Conservation (phyloP, 2,329 filamentous ascomycete genomes). For the Calcarisporium arbuscula region DNA sequence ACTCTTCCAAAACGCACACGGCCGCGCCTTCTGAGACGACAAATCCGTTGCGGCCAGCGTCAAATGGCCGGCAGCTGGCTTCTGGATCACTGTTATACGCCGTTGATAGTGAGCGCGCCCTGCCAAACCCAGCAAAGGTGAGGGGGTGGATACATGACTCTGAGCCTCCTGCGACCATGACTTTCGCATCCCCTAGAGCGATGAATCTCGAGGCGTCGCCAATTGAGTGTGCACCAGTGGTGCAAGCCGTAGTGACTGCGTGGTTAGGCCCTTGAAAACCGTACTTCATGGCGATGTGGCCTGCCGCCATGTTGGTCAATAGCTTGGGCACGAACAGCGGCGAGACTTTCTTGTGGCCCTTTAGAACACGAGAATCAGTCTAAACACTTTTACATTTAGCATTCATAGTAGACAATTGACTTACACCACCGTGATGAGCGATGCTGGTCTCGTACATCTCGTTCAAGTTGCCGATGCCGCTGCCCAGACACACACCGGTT, state of each 20-base stretch:
- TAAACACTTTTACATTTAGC: too few species aligned
- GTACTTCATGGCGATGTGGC: constrained; percentile 89
- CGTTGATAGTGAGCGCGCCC: constrained; percentile 79
- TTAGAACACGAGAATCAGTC: background rate
- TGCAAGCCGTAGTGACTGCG: constrained; percentile 88
- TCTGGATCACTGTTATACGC: constrained; percentile 67
- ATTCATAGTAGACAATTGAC: too few species aligned
- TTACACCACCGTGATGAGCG: constrained; percentile 65
- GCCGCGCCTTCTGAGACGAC: constrained; percentile 91
- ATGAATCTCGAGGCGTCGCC: constrained; percentile 93
- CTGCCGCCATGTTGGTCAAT: constrained; percentile 90
- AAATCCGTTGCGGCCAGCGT: constrained; percentile 72
- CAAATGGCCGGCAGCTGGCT: constrained; percentile 79
- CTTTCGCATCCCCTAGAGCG: constrained; percentile 80
- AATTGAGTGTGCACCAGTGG: constrained; percentile 89
- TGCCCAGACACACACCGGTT: constrained; percentile 88
- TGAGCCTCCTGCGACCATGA: constrained; percentile 93
- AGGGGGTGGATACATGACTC: constrained; percentile 96
- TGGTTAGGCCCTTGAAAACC: constrained; percentile 90
- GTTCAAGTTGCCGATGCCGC: constrained; percentile 90
- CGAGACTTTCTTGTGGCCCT: constrained; percentile 91
- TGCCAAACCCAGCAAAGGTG: constrained; percentile 84
- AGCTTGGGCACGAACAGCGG: constrained; percentile 90
- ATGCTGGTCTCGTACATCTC: constrained; percentile 82
- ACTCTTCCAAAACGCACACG: constrained; percentile 80